These are phyloP conservation scores for Coccinonectria pachysandricola DNA, from an alignment of 2,329 filamentous ascomycete genomes.

Conservation along the genomic window DNA sequence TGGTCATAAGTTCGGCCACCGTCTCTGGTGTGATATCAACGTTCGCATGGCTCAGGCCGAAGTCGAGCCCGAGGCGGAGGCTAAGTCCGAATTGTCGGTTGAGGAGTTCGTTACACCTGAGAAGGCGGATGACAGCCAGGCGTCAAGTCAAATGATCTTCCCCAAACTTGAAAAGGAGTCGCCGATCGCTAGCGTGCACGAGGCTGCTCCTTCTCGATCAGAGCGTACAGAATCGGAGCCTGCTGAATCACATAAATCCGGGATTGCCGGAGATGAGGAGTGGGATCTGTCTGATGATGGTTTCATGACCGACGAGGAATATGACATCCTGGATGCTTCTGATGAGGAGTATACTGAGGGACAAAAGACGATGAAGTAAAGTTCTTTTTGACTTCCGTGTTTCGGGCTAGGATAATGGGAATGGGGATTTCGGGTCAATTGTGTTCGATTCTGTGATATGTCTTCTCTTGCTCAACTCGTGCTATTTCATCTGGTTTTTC, in stretches of 20 bases:
- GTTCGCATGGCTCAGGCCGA: constrained; percentile 41
- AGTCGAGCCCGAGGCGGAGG: constrained; percentile 17
- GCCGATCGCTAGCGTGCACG: constrained; percentile 67
- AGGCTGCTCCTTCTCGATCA: constrained; percentile 46
- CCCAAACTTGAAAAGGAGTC: constrained; percentile 94
- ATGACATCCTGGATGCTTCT: constrained; percentile 90
- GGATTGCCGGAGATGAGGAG: constrained; percentile 48
- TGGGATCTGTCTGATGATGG: constrained; percentile 57
- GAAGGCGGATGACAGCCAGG: constrained; percentile 22
- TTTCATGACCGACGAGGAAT: constrained; percentile 95
- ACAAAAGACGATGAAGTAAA: constrained; percentile 36
- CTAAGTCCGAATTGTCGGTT: constrained; percentile 13
- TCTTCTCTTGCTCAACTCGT: no score
- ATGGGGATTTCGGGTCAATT: no score
- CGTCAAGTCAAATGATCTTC: constrained; percentile 72
- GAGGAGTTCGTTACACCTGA: constrained; percentile 18
- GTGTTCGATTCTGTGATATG: no score
- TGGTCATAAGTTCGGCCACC: constrained; percentile 79
- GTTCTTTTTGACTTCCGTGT: no score
- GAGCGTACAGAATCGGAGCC: constrained; percentile 44
- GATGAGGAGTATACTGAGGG: constrained; percentile 70
- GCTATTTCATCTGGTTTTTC: no score
- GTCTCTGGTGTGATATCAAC: constrained; percentile 86
- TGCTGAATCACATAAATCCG: constrained; percentile 29
- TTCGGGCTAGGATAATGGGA: no score